A percentile compares a stretch with the other conserved stretches of the same genome.
These are phyloP conservation scores for Mycena haematopus DNA, from an alignment of 768 basidiomycete genomes.

Conservation along the genomic window DNA sequence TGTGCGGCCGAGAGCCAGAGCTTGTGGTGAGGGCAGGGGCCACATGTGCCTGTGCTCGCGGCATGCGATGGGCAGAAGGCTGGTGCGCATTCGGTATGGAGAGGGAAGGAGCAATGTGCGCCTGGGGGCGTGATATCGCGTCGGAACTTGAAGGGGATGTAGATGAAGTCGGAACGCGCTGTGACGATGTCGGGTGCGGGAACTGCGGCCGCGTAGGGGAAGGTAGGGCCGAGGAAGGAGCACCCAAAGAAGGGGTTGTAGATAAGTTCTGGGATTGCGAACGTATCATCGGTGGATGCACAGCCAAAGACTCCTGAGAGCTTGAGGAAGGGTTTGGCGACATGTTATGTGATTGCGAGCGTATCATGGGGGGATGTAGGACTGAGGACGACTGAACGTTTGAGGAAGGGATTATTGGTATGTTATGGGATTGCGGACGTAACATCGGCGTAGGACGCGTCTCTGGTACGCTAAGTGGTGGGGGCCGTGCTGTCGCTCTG, in stretches of 20 bases:
- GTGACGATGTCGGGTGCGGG: background rate
- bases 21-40: background rate
- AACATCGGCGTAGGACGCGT: slow-evolving; percentile 4
- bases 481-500: slow-evolving; percentile 27
- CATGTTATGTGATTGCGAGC: background rate
- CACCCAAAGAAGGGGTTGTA: background rate
- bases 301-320: too few species aligned
- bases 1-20: background rate
- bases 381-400: background rate
- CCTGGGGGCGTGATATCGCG: background rate
- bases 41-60: slow-evolving; percentile 16
- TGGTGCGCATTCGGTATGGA: background rate
- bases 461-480: background rate
- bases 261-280: slow-evolving; percentile 1
- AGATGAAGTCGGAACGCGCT: background rate
- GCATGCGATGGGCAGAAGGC: background rate
- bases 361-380: background rate
- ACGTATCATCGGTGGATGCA: slow-evolving; percentile 6
- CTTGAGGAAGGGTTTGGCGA: too few species aligned
- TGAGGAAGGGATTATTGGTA: background rate
- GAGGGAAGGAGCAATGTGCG: background rate
- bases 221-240: background rate
- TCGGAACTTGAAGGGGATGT: background rate
- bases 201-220: slow-evolving; percentile 1
- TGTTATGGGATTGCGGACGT: slow-evolving; percentile 5